phyloP scores from a whole-genome alignment of 1,139 yeast genomes.

The Kluyveromyces sp. region DNA sequence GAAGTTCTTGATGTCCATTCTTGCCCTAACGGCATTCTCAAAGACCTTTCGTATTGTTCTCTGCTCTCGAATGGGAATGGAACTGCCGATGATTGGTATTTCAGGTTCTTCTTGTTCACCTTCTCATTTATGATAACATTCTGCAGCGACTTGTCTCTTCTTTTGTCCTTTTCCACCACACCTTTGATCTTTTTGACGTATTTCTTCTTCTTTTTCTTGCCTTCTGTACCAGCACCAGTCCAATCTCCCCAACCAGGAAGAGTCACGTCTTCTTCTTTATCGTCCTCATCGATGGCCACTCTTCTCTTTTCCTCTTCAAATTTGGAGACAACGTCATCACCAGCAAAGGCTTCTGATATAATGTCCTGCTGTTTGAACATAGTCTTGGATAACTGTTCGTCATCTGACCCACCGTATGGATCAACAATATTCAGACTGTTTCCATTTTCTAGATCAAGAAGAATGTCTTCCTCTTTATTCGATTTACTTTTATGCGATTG shows the following conservation, averaged over 20 bases:
- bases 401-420: constrained; percentile 38
- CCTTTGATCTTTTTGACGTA: constrained; percentile 68
- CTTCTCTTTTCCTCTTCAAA: constrained; percentile 68
- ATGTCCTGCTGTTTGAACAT: constrained; percentile 75
- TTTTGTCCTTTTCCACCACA: constrained; percentile 57
- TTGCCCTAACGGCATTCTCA: constrained; percentile 95
- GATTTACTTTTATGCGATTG: constrained; percentile 29
- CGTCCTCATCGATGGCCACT: constrained; percentile 73
- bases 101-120: constrained; percentile 73
- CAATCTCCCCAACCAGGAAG: constrained; percentile 95
- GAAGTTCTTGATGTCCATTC: constrained; percentile 91
- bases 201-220: constrained; percentile 53
- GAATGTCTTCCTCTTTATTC: constrained; percentile 19
- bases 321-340: constrained; percentile 80
- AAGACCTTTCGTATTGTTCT: constrained; percentile 90
- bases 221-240: constrained; percentile 55
- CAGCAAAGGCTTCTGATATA: constrained; percentile 90
- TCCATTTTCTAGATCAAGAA: constrained; percentile 23
- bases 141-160: constrained; percentile 69
- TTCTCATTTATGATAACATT: constrained; percentile 87
- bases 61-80: constrained; percentile 91
- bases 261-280: constrained; percentile 75
- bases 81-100: constrained; percentile 78
- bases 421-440: constrained; percentile 39
- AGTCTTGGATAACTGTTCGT: constrained; percentile 30